Percentiles rank a stretch among this genome's conserved stretches.
Evolutionary conservation across 345 rosid species (phyloP).

Genomic region (Eucalyptus decipiens): DNA sequence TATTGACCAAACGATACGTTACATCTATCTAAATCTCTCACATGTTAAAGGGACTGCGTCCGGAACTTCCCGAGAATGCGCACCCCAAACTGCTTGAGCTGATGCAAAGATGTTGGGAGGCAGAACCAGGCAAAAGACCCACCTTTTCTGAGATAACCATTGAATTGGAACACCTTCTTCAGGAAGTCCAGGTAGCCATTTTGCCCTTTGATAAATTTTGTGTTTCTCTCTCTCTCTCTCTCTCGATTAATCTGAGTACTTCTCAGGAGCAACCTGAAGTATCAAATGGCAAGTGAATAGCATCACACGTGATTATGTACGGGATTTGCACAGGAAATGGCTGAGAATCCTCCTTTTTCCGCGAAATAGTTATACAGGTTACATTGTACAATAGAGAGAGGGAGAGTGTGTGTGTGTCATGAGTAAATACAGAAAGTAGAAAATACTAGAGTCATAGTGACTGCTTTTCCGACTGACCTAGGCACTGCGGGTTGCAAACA

Average conservation of each 20-base stretch:
- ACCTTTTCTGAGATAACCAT: conserved; percentile 33
- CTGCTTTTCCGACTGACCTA: neutral
- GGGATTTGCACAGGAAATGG: neutral
- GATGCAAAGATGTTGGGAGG: conserved; percentile 77
- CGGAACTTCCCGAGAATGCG: conserved; percentile 37
- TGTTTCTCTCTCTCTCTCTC: neutral
- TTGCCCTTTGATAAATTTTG: neutral
- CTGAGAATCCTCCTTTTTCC: neutral
- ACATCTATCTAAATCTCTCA: neutral
- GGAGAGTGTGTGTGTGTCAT: neutral
- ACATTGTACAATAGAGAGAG: conserved; percentile 6
- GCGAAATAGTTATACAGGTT: neutral
- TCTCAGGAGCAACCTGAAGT: conserved; percentile 21
- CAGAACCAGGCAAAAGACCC: conserved; percentile 37
- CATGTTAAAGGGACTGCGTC: conserved; percentile 49
- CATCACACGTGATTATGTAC: neutral
- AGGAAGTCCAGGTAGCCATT: conserved; percentile 33
- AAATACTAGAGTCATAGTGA: neutral
- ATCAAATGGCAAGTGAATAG: conserved; percentile 14
- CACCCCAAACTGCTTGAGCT: conserved; percentile 38
- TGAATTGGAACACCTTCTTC: conserved; percentile 43
- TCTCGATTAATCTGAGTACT: neutral
- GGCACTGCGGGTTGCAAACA: neutral
- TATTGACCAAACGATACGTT: neutral
- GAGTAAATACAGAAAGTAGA: neutral